phyloP scores from a whole-genome alignment of 257 asterid species.

The Penstemon barbatus region DNA sequence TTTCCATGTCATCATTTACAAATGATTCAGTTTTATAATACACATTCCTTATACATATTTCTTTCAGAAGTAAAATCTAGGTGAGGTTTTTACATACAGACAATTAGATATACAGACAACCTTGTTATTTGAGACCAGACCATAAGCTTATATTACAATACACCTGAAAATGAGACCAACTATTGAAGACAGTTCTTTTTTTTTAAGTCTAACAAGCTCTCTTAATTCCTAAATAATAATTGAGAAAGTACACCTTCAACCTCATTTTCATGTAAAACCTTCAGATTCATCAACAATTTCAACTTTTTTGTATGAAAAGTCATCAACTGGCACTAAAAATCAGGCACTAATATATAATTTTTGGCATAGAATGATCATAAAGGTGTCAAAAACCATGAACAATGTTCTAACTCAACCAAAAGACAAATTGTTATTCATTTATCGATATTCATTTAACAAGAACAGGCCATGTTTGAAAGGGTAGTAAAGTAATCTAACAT shows the following conservation, averaged over 20 bases:
- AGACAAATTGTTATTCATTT: too few relatives aligned
- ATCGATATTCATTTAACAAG: too few relatives aligned
- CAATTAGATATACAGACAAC: neutral
- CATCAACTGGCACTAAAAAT: neutral
- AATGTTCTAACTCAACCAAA: too few relatives aligned
- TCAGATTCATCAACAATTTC: neutral
- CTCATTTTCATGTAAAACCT: neutral
- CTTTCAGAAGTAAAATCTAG: neutral
- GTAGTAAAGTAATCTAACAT: neutral
- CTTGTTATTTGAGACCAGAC: neutral
- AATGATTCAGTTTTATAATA: neutral
- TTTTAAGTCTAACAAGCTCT: neutral
- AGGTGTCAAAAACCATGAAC: too few relatives aligned
- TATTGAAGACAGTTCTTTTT: neutral
- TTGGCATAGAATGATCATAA: neutral
- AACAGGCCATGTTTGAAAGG: neutral
- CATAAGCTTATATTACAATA: neutral
- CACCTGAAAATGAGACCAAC: too few relatives aligned
- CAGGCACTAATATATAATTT: neutral
- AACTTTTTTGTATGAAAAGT: neutral
- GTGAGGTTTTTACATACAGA: neutral
- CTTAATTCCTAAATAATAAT: neutral
- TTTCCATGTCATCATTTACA: slow-evolving; percentile 11
- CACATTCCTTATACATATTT: neutral
- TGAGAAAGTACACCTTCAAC: neutral